Base-by-base conservation (phyloP, 2,329 filamentous ascomycete genomes). In the Cercospora zeina region DNA sequence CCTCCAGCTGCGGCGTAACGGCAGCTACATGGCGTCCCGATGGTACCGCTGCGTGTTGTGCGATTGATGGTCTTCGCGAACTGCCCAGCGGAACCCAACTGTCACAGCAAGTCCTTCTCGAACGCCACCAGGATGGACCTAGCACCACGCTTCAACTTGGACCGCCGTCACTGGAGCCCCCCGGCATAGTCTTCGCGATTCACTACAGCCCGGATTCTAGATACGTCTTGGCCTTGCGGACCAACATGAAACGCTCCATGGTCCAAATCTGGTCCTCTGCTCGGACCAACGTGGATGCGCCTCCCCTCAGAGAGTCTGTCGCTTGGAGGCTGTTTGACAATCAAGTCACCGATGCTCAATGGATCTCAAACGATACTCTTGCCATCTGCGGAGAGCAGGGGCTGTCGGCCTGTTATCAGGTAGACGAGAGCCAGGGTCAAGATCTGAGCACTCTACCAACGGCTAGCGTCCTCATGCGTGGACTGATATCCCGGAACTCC, bases 311-410 rank as follows among this genome's bases (percentile, higher is more conserved):
- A 21, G 75, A 78, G 30, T 77, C 78, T 4, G 69, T 76, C 4
- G 71, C 71, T 4, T 79, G 75, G 74, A 74, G 73, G 24, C 71
- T 76, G 16, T 79, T 79, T 54, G 75, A 78, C 21, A 73, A 74
- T 4, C 73, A 73, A 58, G 74, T 80, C 1, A 71, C 76, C 27
- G 79, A 81, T 61, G 79, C 77, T 1, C 73, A 75, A 11, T 81
- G 79, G 79, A 76, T 76, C 42, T 76, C 70, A 49, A 75, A 78
- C 13, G 73, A 76, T 2, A 71, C 72, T 1, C 80, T 82, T 63
- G 72, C 78, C 9, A 77, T 80, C 10, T 79, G 77, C 58, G 79
- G 79, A 10, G 74, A 76, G 8, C 69, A 75, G 16, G 68, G 68
- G 0, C 54, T 70, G 16, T 62, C 67, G n/a, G 57, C 64, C 36